These are phyloP conservation scores for Neurospora sublineolata DNA, from an alignment of 495 filamentous ascomycete genomes.

Conservation along the genomic window DNA sequence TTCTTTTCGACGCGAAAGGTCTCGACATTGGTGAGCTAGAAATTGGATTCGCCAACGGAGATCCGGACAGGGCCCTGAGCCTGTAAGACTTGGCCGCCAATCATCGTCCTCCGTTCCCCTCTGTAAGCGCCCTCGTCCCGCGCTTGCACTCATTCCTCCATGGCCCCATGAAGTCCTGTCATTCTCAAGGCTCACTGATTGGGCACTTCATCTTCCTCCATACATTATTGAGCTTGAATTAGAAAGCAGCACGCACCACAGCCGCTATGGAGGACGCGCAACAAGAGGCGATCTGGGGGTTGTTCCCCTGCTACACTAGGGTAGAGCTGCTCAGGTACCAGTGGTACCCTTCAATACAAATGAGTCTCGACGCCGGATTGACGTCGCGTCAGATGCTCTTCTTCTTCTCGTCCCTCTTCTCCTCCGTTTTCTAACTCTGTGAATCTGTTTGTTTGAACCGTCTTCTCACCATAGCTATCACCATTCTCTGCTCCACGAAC, in stretches of 20 bases:
- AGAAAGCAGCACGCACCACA: conserved; percentile 4
- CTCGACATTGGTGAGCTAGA: background rate
- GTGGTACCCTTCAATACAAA: background rate
- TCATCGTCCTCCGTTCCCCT: background rate
- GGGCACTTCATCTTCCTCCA: background rate
- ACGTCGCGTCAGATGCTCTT: background rate
- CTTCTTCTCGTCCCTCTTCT: background rate
- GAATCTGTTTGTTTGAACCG: background rate
- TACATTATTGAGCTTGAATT: conserved; percentile 8
- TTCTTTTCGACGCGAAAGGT: background rate
- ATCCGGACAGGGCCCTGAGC: background rate
- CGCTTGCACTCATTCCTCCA: conserved; percentile 5
- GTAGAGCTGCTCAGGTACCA: background rate
- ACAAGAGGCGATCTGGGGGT: background rate
- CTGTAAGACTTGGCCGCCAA: conserved; percentile 12
- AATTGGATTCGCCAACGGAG: background rate
- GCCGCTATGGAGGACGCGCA: conserved; percentile 1
- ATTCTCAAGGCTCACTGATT: conserved; percentile 6
- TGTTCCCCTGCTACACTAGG: background rate
- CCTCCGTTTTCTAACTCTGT: background rate
- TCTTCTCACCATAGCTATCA: background rate
- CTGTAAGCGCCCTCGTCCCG: conserved; percentile 21
- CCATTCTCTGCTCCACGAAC: background rate
- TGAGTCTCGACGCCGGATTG: background rate
- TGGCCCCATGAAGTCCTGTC: background rate